Evolutionary conservation across 345 rosid genomes (phyloP).

Genomic region (Dipteronia sinensis): DNA sequence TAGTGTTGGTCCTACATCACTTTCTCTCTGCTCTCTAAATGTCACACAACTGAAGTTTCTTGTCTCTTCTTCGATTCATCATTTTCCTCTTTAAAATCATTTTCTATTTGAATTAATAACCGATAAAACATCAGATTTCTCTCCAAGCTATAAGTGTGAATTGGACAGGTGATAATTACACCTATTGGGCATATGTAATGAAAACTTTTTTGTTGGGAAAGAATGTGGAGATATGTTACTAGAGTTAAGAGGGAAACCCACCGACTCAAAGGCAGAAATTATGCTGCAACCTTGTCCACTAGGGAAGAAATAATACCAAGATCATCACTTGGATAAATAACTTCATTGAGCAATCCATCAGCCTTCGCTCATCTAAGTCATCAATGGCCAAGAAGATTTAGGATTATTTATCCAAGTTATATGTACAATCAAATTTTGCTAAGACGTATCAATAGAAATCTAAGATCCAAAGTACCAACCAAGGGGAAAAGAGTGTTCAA

Average conservation of each 20-base stretch:
- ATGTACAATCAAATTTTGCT: neutral
- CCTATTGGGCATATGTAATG: constrained; percentile 1
- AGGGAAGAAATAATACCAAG: neutral
- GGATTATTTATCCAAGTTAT: neutral
- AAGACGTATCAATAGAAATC: no score
- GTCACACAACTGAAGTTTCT: no score
- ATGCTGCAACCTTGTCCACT: neutral
- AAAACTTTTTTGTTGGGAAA: neutral
- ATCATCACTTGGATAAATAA: neutral
- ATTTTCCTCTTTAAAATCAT: no score
- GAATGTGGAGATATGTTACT: neutral
- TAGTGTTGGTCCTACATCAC: no score
- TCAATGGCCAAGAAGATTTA: neutral
- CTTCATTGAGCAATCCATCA: neutral
- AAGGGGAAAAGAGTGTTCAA: neutral
- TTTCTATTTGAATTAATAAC: no score
- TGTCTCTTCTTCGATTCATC: no score
- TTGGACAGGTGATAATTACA: neutral
- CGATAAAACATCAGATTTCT: no score
- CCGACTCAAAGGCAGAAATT: neutral
- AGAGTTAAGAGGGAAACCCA: neutral
- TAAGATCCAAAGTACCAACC: no score
- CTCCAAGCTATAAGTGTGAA: neutral
- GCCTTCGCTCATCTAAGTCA: neutral
- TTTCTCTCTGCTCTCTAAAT: no score